Base-by-base conservation (phyloP, 1,284 basidiomycete species). In the Pseudomicrostroma phylloplanum region DNA sequence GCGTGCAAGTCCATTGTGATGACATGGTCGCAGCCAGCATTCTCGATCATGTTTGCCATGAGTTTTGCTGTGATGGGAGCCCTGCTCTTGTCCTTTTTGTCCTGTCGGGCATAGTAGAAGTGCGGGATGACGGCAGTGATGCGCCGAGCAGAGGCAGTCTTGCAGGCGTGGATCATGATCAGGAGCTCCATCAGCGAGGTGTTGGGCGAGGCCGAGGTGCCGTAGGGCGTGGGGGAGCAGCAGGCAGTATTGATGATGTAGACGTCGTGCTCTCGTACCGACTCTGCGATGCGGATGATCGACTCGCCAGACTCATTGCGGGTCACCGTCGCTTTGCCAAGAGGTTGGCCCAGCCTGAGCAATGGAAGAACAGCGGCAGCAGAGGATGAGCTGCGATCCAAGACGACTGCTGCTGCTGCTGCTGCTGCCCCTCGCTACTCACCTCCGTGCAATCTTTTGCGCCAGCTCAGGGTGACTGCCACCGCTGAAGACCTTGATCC, bases 111-210 rank as follows among this genome's bases (percentile, higher is more conserved):
- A 62, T 79, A 78, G 67, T 75, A 78, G 57, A 79, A 79, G 69
- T 79, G 77, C 4, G 77, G 77, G 61, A 81, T 80, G 62, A 98
- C 92, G 36, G 94, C 94, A 19, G 94, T 97, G 79, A 98, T 96
- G 69, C 96, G 85, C 79, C 89, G 90, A 59, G 94, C 93, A 68
- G 91, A 93, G 7, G 79, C 78, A 56, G 80, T 78, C 71, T 96
- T 96, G 87, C 96, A 97, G 15, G 96, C 94, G 80, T 98, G 94
- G 75, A 97, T 96, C 93, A 98, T 97, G 80, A 98, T 98, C 80
- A 94, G 94, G 56, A 96, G 85, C 81, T 97, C 92, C 88, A 94
- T 92, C 66, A 96, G 85, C 57, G 90, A 85, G 17, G 90, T 92
- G 81, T 73, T 73, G 61, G 76, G 69, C 8, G 66, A 69, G 12